Base-by-base conservation (phyloP, 345 rosid species). In the Euclidium syriacum region DNA sequence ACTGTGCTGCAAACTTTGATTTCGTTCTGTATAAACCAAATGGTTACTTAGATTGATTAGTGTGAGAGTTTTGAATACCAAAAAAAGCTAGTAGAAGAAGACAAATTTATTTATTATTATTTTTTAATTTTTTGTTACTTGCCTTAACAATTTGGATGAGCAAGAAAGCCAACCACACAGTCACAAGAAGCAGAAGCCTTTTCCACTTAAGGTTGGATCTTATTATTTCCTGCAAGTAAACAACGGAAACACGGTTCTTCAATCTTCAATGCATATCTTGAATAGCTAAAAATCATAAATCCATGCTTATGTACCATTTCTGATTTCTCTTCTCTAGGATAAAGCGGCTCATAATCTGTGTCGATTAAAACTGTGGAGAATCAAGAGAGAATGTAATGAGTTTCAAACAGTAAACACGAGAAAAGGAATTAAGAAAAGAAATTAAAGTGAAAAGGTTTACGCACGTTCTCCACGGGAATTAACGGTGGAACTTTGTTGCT, bases 401-500 rank as follows among this genome's bases (percentile, higher is more conserved):
- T n/a, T 24, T 32, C 17, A 61, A 10, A 40, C 24, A 14, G 19
- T n/a, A 39, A 36, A 36, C 23, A 33, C 0, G 12, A 39, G n/a
- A 43, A 34, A 10, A 0, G 10, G 23, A 52, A 52, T 42, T 52
- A 53, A 0, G 20, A 43, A 16, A 1, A 1, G 23, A 16, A 16
- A 19, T 43, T 43, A 16, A 61, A 32, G 32, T 11, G 4, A 19
- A 15, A 62, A 17, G 38, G 41, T 56, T 46, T 23, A 63, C 90
- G 53, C 76, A 92, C 98, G 87, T 82, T 88, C 98, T 14, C 89
- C 98, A 24, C 76, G 71, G 40, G 98, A 86, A 62, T 82, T 86
- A 39, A 77, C 86, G 0, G 42, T 14, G 38, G 80, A 38, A 25
- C 30, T 77, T 32, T 74, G 80, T 48, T 66, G 84, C 70, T 43